Base-by-base conservation (phyloP, 139 green algal genomes). In the Coelastrella sp. region DNA sequence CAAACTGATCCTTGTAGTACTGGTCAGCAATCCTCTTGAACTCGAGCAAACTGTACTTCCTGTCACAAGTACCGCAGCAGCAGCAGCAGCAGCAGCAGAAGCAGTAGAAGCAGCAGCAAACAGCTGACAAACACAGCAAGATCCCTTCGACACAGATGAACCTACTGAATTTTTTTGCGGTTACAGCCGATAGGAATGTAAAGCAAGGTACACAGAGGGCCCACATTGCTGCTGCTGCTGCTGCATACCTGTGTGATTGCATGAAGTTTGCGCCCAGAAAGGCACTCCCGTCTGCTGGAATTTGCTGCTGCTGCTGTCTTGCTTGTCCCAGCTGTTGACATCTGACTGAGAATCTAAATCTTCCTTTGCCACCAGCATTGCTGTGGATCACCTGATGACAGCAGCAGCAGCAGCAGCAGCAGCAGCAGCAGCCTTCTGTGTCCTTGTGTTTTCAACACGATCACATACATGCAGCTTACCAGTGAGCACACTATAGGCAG, bases 1-100 rank as follows among this genome's bases (percentile, higher is more conserved):
- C 82, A 83, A 87, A 87, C 19, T 75, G 35, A 50, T 76, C 76
- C 43, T 41, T 48, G n/a, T 62, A n/a, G 40, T 59, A 83, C 19
- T 27, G 38, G 15, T 76, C 63, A 27, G 82, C 82, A 27, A 51
- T 5, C 23, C 51, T 43, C 35, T 87, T 37, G 38, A 83, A 76
- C 3, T 59, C 69, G 9, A 69, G 34, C 9, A 87, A 17, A 37
- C 8, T 76, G 53, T 73, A 72, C n/a, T 17, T 48, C 57, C 53
- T 73, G n/a, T n/a, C n/a, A n/a, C n/a, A n/a, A n/a, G n/a, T n/a
- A n/a, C n/a, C n/a, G n/a, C n/a, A n/a, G n/a, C n/a, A n/a, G 37
- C 37, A 71, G 43, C 25, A 64, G 43, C 71, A 73, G 57, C 76
- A 73, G 51, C 21, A 38, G 37, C 32, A 76, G 5, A n/a, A 8